phyloP scores from a whole-genome alignment of 202 grass and related monocot genomes.

The Schoenoplectus triqueter region DNA sequence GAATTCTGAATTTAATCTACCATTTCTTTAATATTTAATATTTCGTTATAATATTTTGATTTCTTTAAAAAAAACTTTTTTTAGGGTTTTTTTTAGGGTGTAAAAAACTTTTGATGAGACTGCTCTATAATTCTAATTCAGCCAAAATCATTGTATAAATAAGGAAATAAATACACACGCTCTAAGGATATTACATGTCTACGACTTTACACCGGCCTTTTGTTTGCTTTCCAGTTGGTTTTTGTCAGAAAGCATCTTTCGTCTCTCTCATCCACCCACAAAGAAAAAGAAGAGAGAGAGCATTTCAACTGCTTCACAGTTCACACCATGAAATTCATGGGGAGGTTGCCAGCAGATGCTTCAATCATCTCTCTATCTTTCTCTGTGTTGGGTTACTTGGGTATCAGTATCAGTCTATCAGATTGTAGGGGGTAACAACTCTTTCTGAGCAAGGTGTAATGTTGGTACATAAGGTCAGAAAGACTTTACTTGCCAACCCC shows the following conservation, averaged over 20 bases:
- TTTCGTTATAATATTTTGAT: too few relatives aligned
- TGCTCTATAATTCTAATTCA: not conserved
- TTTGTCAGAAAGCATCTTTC: constrained; percentile 41
- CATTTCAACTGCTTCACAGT: constrained; percentile 37
- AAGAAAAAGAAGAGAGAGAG: not conserved
- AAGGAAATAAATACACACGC: not conserved
- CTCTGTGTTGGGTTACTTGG: not conserved
- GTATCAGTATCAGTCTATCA: not conserved
- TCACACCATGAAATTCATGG: constrained; percentile 38
- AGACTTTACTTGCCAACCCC: constrained; percentile 32
- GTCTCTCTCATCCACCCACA: not conserved
- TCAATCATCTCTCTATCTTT: constrained; percentile 22
- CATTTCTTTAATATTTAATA: too few relatives aligned
- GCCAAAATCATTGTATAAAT: not conserved
- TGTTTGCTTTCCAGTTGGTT: constrained; percentile 34
- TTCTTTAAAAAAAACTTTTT: too few relatives aligned
- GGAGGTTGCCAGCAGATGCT: constrained; percentile 17
- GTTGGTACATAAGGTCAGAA: constrained; percentile 8
- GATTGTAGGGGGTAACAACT: not conserved
- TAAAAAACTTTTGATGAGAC: too few relatives aligned
- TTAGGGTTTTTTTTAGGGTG: too few relatives aligned
- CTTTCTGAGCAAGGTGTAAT: not conserved
- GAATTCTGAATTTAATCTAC: too few relatives aligned
- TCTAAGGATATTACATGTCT: not conserved
- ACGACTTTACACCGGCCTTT: constrained; percentile 19